Evolutionary conservation across 2,329 filamentous ascomycete species (phyloP), one percentile per base, ranked within the genome.

Genomic region (Alternaria burnsii): DNA sequence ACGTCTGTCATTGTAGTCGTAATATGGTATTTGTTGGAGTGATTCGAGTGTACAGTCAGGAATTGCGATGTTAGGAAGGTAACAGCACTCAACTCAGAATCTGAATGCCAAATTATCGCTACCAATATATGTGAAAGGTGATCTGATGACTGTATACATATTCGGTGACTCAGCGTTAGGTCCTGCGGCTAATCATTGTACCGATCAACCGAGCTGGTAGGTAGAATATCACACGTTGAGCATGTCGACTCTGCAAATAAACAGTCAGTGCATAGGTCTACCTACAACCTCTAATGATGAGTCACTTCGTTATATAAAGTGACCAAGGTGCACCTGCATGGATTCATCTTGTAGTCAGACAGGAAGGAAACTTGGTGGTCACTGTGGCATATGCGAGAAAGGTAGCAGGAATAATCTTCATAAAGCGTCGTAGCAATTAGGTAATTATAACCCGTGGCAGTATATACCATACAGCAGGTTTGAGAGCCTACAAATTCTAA

Each of bases 1-100:
- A 58, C 59, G 59, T 62, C 59, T 18, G 59, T 58, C 59, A 62
- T 62, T 46, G 32, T 58, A 41, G 38, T 47, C 4, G 42, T 26
- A 8, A n/a, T 11, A 28, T 41, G 4, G 16, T 44, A 3, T 26
- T 8, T 26, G 11, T 32, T 9, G 14, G 12, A 51, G 20, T n/a
- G 7, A n/a, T 22, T 40, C 11, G 18, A 6, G 8, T 2, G 10
- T n/a, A 20, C 18, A 22, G 4, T 36, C 22, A n/a, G 5, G 5
- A 22, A 22, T 24, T 32, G 5, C 11, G 44, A 12, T 18, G 5
- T 10, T 4, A 5, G 24, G 26, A 47, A 7, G 26, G 7, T 3
- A 47, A 1, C 10, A n/a, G 8, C 7, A 47, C 24, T 18, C 6
- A 38, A 7, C 20, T 18, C 11, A 6, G 12, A 3, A 10, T n/a